These are phyloP conservation scores for Desmodesmus armatus DNA, from an alignment of 139 green algal genomes.

Conservation along the genomic window DNA sequence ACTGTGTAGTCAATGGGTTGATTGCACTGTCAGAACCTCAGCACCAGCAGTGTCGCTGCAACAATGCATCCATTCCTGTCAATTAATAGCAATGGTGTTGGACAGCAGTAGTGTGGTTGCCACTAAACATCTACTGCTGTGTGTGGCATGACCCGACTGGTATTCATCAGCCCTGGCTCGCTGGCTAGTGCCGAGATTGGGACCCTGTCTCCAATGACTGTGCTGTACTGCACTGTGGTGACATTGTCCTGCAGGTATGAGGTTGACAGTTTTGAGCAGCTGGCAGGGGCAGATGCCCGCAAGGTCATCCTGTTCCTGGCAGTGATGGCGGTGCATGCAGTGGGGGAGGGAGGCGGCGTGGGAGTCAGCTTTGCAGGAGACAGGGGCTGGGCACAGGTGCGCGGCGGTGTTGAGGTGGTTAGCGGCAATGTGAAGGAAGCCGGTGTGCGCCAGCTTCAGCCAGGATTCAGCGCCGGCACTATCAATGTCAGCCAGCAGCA, in stretches of 20 bases:
- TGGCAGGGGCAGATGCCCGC: constrained; percentile 84
- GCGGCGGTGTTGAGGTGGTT: not conserved
- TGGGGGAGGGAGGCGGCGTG: constrained; percentile 96
- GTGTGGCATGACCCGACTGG: too few relatives aligned
- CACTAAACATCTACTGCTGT: too few relatives aligned
- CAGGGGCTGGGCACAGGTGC: constrained; percentile 82
- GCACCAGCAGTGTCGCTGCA: too few relatives aligned
- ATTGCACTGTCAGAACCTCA: too few relatives aligned
- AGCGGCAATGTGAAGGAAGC: not conserved
- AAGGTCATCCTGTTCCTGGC: constrained; percentile 92
- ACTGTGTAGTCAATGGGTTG: too few relatives aligned
- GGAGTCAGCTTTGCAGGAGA: constrained; percentile 88
- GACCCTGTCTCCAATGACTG: too few relatives aligned
- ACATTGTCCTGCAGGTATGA: constrained; percentile 55
- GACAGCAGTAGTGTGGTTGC: too few relatives aligned
- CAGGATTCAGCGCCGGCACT: not conserved
- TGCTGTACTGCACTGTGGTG: too few relatives aligned
- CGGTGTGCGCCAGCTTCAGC: not conserved
- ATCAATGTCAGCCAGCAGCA: not conserved
- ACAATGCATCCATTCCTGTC: too few relatives aligned
- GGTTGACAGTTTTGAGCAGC: constrained; percentile 77
- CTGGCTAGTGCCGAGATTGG: too few relatives aligned
- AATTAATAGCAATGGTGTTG: too few relatives aligned
- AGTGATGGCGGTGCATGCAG: constrained; percentile 97
- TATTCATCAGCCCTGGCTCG: too few relatives aligned